Evolutionary conservation across 2,329 filamentous ascomycete genomes (phyloP).

Genomic region (Botryotinia calthae): DNA sequence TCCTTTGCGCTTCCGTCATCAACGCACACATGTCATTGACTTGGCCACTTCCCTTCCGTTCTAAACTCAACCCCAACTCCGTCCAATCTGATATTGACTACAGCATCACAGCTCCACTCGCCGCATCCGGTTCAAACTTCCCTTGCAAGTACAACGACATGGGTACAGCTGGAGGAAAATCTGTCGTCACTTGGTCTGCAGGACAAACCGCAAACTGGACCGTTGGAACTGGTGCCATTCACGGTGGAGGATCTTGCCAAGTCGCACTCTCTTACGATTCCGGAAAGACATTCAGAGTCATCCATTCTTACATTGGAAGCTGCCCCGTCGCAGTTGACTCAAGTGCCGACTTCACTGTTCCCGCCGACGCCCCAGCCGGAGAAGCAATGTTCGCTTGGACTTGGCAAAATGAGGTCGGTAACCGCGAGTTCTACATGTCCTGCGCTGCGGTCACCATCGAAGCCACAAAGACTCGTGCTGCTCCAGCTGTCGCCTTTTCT

Average conservation of each 20-base stretch:
- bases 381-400: conserved; percentile 45
- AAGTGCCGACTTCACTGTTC: conserved; percentile 13
- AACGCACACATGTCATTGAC: conserved; percentile 26
- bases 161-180: conserved; percentile 16
- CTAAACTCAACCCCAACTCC: conserved; percentile 19
- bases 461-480: conserved; percentile 19
- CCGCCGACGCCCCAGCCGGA: conserved; percentile 23
- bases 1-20: conserved; percentile 4
- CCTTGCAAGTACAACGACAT: conserved; percentile 39
- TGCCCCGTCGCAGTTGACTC: conserved; percentile 4
- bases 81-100: conserved; percentile 20
- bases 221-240: conserved; percentile 47
- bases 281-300: conserved; percentile 55
- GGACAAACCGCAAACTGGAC: conserved; percentile 52
- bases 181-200: conserved; percentile 47
- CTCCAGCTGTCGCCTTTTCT: conserved; percentile 41
- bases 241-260: conserved; percentile 60
- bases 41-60: conserved; percentile 24
- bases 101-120: conserved; percentile 24
- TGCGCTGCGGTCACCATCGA: conserved; percentile 57
- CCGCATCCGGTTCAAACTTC: conserved; percentile 18
- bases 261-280: conserved; percentile 58
- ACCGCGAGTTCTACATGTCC: conserved; percentile 67
- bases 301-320: conserved; percentile 47
- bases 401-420: conserved; percentile 58